A percentile compares a stretch with the other conserved stretches of the same genome.
These are phyloP conservation scores for Pelargonium cotyledonis DNA, from an alignment of 441 rosid species.

Conservation along the genomic window DNA sequence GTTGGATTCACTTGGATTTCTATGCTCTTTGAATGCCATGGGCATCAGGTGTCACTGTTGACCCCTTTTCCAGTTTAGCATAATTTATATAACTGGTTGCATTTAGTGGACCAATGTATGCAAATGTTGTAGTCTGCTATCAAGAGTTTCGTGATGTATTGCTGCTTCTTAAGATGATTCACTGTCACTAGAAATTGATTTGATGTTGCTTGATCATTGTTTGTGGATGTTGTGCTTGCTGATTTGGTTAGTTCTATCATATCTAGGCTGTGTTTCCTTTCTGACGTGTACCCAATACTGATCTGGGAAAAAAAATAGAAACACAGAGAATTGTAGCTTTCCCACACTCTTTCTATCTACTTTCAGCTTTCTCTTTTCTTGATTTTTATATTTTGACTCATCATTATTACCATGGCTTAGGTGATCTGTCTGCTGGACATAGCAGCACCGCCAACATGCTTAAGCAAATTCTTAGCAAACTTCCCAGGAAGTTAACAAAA, in stretches of 20 bases:
- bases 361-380: not conserved
- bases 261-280: not conserved
- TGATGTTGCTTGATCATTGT: constrained; percentile 2
- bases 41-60: not conserved
- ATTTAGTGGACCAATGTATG: not conserved
- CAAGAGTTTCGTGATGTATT: not conserved
- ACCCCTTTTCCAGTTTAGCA: not conserved
- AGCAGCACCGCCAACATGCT: constrained; percentile 44
- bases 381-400: not conserved
- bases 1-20: not conserved
- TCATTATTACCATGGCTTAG: constrained; percentile 19
- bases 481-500: constrained; percentile 55
- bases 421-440: constrained; percentile 23
- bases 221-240: constrained; percentile 14
- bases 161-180: constrained; percentile 10
- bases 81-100: not conserved
- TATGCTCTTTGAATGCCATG: not conserved
- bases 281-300: not conserved
- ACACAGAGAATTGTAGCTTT: not conserved
- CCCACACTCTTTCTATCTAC: constrained; percentile 1
- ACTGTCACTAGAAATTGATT: not conserved
- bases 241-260: not conserved
- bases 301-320: not conserved
- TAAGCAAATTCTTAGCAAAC: constrained; percentile 66
- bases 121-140: not conserved